phyloP scores from a whole-genome alignment of 345 rosid genomes.

The Citrus sp. region DNA sequence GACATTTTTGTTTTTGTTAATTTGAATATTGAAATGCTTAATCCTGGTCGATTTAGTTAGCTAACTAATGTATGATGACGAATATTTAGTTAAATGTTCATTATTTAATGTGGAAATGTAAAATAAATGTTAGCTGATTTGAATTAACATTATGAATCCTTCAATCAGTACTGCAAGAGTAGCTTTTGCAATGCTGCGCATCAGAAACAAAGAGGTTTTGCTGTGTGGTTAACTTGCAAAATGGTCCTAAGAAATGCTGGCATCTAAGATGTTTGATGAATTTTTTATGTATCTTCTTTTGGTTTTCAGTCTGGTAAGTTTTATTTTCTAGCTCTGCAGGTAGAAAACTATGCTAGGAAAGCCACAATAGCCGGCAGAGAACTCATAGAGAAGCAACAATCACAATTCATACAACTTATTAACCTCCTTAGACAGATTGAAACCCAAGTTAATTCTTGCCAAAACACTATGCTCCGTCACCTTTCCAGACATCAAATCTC shows the following conservation, averaged over 20 bases:
- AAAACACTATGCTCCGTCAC: conserved; percentile 34
- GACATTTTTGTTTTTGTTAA: neutral
- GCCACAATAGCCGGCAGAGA: conserved; percentile 38
- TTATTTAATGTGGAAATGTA: too few relatives aligned
- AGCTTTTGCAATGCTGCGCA: neutral
- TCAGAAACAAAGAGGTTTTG: neutral
- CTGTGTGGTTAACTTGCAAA: neutral
- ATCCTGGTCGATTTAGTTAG: neutral
- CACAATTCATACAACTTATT: conserved; percentile 41
- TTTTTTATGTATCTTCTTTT: neutral
- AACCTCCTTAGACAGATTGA: conserved; percentile 48
- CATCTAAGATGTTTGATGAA: neutral
- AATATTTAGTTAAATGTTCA: neutral
- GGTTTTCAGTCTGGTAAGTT: neutral
- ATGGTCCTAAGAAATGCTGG: neutral
- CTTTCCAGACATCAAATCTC: conserved; percentile 30
- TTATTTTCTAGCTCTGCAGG: conserved; percentile 29
- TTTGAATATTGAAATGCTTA: neutral
- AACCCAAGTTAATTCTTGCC: conserved; percentile 40
- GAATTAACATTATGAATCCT: neutral
- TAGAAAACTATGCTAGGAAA: conserved; percentile 33
- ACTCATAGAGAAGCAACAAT: conserved; percentile 41
- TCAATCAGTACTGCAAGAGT: neutral
- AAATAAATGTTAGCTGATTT: neutral
- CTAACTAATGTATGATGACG: neutral